These are phyloP conservation scores for Microsporum ferrugineum DNA, from an alignment of 2,329 filamentous ascomycete species.

Conservation along the genomic window DNA sequence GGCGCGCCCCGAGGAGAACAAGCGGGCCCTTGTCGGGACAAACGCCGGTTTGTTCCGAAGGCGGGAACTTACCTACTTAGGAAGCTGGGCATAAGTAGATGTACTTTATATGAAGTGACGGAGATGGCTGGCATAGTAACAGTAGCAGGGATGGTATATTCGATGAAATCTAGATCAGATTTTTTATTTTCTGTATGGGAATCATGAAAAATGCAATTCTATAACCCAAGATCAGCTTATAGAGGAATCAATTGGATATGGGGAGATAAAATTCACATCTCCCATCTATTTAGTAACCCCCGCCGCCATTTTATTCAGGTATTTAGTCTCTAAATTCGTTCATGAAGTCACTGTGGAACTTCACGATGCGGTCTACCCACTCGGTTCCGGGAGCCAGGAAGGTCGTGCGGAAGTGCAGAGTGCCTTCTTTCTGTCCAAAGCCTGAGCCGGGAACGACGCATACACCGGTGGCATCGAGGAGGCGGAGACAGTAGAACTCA, in stretches of 20 bases:
- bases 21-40: neutral
- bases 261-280: neutral
- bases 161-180: neutral
- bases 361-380: slow-evolving; percentile 76
- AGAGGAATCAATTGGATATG: neutral
- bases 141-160: neutral
- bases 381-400: slow-evolving; percentile 94
- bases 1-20: neutral
- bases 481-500: slow-evolving; percentile 84
- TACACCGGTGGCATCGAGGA: slow-evolving; percentile 88
- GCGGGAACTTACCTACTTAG: neutral
- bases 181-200: neutral
- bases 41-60: neutral
- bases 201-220: neutral
- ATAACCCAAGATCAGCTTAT: neutral
- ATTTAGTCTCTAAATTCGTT: slow-evolving; percentile 51
- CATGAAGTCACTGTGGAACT: slow-evolving; percentile 90
- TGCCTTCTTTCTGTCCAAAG: slow-evolving; percentile 87
- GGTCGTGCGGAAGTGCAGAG: slow-evolving; percentile 88
- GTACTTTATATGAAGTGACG: neutral
- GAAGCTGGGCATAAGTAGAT: neutral
- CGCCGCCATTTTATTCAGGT: neutral
- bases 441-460: slow-evolving; percentile 87
- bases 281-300: neutral
- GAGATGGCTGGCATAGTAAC: neutral